Conservation (phyloP, 495 filamentous ascomycete species). For the Aspergillus indologenus region DNA sequence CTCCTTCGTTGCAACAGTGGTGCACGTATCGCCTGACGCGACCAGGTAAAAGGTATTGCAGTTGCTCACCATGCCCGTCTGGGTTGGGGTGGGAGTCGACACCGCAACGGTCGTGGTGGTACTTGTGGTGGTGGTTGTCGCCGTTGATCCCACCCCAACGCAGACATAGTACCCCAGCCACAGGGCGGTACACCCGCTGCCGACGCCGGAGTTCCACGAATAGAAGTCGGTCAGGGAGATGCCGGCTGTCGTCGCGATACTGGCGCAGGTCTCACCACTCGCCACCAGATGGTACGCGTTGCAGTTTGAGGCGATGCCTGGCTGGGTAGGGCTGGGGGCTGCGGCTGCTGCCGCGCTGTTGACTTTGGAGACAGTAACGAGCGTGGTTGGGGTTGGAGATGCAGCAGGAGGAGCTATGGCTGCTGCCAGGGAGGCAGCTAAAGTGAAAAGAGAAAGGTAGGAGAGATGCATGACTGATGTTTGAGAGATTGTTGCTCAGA, state of each 20-base stretch:
- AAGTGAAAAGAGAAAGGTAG: not conserved
- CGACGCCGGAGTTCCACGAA: slow-evolving; percentile 19
- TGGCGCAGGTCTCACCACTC: slow-evolving; percentile 16
- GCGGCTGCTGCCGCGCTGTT: not conserved
- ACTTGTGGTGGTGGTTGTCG: not conserved
- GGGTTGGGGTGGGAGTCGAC: not conserved
- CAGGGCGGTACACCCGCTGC: slow-evolving; percentile 10
- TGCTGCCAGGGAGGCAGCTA: not conserved
- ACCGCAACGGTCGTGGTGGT: not conserved
- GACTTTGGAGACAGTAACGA: not conserved
- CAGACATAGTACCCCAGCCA: slow-evolving; percentile 7
- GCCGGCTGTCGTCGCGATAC: slow-evolving; percentile 14
- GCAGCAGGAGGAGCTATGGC: not conserved
- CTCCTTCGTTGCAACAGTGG: slow-evolving; percentile 1
- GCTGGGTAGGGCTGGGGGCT: slow-evolving; percentile 26
- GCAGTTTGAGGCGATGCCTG: slow-evolving; percentile 20
- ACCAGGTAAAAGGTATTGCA: slow-evolving; percentile 4
- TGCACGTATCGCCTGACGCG: slow-evolving; percentile 1
- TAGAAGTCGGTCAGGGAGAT: slow-evolving; percentile 16
- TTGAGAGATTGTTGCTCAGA: not conserved
- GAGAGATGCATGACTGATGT: not conserved
- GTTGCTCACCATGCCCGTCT: slow-evolving; percentile 6
- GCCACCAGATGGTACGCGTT: slow-evolving; percentile 17
- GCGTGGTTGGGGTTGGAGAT: not conserved
- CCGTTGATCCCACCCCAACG: slow-evolving; percentile 2